Base-by-base conservation (phyloP, 2,329 filamentous ascomycete species). In the Colletotrichum limetticola region DNA sequence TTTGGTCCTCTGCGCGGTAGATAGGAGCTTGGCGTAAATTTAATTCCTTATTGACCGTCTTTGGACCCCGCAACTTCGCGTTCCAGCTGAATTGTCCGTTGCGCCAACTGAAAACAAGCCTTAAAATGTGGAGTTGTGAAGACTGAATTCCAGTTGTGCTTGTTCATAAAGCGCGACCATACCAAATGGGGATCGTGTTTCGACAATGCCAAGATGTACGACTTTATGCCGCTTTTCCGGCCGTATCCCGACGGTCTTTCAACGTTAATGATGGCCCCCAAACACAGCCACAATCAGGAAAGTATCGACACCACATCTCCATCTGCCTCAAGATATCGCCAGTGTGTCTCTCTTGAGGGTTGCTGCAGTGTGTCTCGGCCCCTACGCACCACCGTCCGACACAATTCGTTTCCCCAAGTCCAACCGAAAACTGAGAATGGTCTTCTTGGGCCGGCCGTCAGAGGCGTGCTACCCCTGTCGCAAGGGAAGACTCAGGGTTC, bases 361-460 rank as follows among this genome's bases (percentile, higher is more conserved):
- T 57, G 28, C 37, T 52, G 60, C 57, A 62, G 57, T 32, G 63
- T 46, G 49, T 62, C 59, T 68, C 52, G 64, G 49, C 14, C 37
- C 57, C 52, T 32, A 32, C 65, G 49, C 60, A 57, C 57, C 37
- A 53, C 64, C 57, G 28, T 24, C 28, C 28, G 32, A 52, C 14
- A 26, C 28, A 8, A 42, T 12, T 30, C 52, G 22, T 16, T 28
- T 32, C 2, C 42, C 53, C 42, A 9, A 49, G 9, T 24, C n/a
- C 14, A 49, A 6, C 26, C 16, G 64, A 22, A 26, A 53, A 14
- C 42, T 32, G 19, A 66, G 19, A 79, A 77, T 79, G 77, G 78
- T 83, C 11, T 79, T 79, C 42, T 78, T 77, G 32, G 78, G 78
- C 37, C 76, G 75, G 16, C 78, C 78, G 7, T 80, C 78, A 30